A percentile compares a stretch with the other conserved stretches of the same genome.
Conservation (phyloP, 1,139 yeast species). For the Kodamaea sp. region DNA sequence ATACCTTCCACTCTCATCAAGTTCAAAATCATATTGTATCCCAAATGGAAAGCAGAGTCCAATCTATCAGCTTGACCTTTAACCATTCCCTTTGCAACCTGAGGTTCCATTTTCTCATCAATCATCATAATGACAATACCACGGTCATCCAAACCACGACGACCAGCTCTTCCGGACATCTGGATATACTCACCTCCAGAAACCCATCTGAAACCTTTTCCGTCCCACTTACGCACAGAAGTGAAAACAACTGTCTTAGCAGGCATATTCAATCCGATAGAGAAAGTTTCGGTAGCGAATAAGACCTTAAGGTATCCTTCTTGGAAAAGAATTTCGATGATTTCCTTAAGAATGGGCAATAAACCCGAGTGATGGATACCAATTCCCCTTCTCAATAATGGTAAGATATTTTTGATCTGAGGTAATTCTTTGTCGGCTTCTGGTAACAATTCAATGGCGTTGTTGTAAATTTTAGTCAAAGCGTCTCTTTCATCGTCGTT, state of each 20-base stretch:
- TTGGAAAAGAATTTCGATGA: constrained; percentile 93
- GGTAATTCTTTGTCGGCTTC: constrained; percentile 91
- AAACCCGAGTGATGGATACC: constrained; percentile 99
- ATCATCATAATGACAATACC: constrained; percentile 99
- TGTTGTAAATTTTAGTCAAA: constrained; percentile 81
- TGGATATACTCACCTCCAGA: constrained; percentile 99
- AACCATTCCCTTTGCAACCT: constrained; percentile 98
- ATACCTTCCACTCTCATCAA: constrained; percentile 96
- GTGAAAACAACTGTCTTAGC: constrained; percentile 98
- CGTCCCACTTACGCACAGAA: constrained; percentile 97
- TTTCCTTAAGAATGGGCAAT: constrained; percentile 92
- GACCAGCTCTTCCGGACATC: constrained; percentile 99
- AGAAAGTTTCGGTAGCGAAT: constrained; percentile 97
- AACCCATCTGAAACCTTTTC: constrained; percentile 95
- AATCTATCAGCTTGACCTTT: constrained; percentile 96
- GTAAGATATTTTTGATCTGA: constrained; percentile 87
- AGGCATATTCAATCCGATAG: constrained; percentile 97
- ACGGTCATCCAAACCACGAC: constrained; percentile 98
- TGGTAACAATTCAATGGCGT: constrained; percentile 84
- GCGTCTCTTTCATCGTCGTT: constrained; percentile 90
- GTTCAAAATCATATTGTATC: constrained; percentile 95
- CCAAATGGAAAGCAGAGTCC: constrained; percentile 95
- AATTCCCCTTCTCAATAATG: constrained; percentile 88
- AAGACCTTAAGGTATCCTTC: constrained; percentile 93
- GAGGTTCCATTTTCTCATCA: constrained; percentile 99